Conservation (phyloP, 2,329 filamentous ascomycete species). For the Paraphoma sp. region DNA sequence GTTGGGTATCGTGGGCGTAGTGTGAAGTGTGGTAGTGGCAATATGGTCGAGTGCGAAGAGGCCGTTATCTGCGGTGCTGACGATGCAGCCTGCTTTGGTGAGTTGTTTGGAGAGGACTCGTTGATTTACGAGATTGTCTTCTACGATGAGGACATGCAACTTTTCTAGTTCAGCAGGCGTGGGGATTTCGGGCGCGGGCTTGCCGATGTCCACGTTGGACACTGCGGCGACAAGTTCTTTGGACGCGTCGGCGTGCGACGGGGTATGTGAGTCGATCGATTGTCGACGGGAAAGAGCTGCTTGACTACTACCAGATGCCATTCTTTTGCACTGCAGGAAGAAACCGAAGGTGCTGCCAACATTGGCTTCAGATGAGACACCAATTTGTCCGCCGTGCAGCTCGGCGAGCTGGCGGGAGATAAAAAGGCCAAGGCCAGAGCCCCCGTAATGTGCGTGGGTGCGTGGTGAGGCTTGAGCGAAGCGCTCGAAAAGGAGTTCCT, state of each 20-base stretch:
- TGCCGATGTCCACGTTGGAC: constrained; percentile 2
- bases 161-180: not conserved
- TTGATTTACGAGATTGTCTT: constrained; percentile 49
- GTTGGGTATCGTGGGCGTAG: not conserved
- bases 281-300: constrained; percentile 2
- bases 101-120: constrained; percentile 43
- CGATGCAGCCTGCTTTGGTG: constrained; percentile 35
- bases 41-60: constrained; percentile 37
- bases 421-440: constrained; percentile 45
- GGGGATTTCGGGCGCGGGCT: not conserved
- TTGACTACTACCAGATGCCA: constrained; percentile 8
- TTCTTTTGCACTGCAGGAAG: constrained; percentile 37
- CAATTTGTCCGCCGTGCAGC: constrained; percentile 45
- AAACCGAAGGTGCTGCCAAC: constrained; percentile 44
- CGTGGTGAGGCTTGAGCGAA: constrained; percentile 44
- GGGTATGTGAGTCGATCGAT: constrained; percentile 4
- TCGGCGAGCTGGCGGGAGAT: constrained; percentile 45
- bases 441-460: constrained; percentile 44
- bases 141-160: constrained; percentile 41
- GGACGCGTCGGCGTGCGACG: constrained; percentile 11
- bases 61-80: constrained; percentile 42
- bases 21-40: constrained; percentile 21
- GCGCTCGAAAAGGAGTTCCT: constrained; percentile 38
- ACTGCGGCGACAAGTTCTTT: constrained; percentile 13
- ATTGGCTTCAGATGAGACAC: constrained; percentile 37